Percentiles rank a stretch among this genome's conserved stretches.
phyloP scores from a whole-genome alignment of 192 early-diverging fungal genomes.

The Backusella morwellensis region DNA sequence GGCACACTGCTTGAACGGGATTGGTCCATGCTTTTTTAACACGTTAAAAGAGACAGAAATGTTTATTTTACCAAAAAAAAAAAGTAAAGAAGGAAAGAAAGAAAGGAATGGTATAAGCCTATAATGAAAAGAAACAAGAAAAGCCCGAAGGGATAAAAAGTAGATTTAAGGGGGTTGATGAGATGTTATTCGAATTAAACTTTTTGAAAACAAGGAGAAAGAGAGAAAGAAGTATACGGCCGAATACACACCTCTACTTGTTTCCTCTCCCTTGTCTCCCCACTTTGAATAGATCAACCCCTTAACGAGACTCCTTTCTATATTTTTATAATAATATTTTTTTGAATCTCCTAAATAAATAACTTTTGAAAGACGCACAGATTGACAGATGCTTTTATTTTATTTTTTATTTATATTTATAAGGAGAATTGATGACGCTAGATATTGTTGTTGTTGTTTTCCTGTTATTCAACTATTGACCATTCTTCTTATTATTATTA shows the following conservation, averaged over 20 bases:
- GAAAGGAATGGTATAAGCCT: not conserved
- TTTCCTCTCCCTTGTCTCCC: not conserved
- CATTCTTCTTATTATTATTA: not conserved
- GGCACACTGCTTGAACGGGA: slow-evolving; percentile 15
- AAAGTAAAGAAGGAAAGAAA: not conserved
- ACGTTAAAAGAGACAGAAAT: not conserved
- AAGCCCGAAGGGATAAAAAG: not conserved
- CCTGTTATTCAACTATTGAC: not conserved
- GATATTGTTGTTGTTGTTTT: not conserved
- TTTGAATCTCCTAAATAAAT: slow-evolving; percentile 2
- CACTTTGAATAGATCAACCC: not conserved
- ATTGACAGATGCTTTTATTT: not conserved
- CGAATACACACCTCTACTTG: not conserved
- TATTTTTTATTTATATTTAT: not conserved
- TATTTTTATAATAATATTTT: not conserved
- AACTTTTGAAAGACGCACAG: not conserved
- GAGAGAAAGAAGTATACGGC: not conserved
- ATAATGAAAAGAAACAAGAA: not conserved
- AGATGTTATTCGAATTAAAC: slow-evolving; percentile 5
- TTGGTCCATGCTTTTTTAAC: not conserved
- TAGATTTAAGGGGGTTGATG: not conserved
- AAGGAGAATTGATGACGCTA: slow-evolving; percentile 2
- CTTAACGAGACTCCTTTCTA: not conserved
- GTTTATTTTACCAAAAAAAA: not conserved
- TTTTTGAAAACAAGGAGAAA: slow-evolving; percentile 6